Conservation (phyloP, 306 rosid species). For the Medicago lupulina region DNA sequence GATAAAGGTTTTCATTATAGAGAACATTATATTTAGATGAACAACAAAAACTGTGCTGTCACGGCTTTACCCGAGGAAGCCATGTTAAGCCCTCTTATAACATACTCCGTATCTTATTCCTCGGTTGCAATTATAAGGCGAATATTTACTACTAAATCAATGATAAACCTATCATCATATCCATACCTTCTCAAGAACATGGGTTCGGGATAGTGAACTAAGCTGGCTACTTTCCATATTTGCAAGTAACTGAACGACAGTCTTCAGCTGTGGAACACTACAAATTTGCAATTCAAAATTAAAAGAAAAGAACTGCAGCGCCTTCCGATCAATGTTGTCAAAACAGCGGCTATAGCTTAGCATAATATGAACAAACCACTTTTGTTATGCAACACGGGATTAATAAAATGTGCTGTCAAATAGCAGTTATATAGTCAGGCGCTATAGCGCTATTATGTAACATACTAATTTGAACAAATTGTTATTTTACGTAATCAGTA, state of each 20-base stretch:
- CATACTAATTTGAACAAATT: background rate
- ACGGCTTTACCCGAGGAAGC: background rate
- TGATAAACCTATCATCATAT: slow-evolving; percentile 30
- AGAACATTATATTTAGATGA: slow-evolving; percentile 1
- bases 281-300: slow-evolving; percentile 34
- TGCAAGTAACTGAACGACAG: slow-evolving; percentile 72
- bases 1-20: background rate
- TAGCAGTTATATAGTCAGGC: background rate
- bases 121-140: slow-evolving; percentile 2
- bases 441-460: background rate
- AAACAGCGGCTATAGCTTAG: background rate
- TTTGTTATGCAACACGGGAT: background rate
- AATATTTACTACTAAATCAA: slow-evolving; percentile 6
- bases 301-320: background rate
- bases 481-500: background rate
- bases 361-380: background rate
- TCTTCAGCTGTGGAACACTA: slow-evolving; percentile 80
- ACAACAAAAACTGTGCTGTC: slow-evolving; percentile 18
- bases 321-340: background rate
- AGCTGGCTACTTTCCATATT: slow-evolving; percentile 91
- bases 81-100: background rate
- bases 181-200: slow-evolving; percentile 63
- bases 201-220: slow-evolving; percentile 55
- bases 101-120: background rate
- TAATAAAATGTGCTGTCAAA: background rate